Base-by-base conservation (phyloP, 441 rosid genomes). In the Eruca vesicaria region DNA sequence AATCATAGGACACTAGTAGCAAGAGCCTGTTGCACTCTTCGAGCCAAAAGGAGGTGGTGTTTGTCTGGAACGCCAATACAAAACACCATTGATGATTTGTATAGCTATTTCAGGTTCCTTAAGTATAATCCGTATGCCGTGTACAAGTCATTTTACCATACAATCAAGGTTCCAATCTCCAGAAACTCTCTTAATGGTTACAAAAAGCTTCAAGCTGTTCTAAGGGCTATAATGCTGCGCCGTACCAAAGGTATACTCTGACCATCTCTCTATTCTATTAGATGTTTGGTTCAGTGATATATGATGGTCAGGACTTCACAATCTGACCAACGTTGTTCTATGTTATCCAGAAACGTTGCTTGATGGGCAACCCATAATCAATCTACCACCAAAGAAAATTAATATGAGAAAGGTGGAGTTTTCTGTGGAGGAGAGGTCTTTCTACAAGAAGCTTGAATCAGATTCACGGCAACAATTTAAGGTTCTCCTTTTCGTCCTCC, bases 391-490 rank as follows among this genome's bases (percentile, higher is more conserved):
- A 28, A 57, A 57, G 35, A 28, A 26, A 26, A 29, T 57, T 57
- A 26, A 57, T 57, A 1, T 57, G 35, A 57, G 6, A n/a, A 57
- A 8, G 32, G 35, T 57, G 10, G 62, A 57, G 11, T 57, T 57
- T 26, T 57, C 62, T 3, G 62, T 26, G 18, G 62, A 26, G 11
- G 62, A 57, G 32, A 9, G 62, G 62, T 26, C 62, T 57, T 26
- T 57, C 35, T 57, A 57, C 62, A 57, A n/a, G 35, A 57, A 57
- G 62, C 62, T 57, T 57, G 62, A 57, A 57, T 16, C 32, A 57
- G 35, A 26, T 7, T 28, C 62, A 57, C 62, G n/a, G 26, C 7
- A 9, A 14, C 35, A 57, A 9, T 57, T 57, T 33, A 28, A 26
- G 62, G 62, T 57, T 28, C 19, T 56, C 61, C 61, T 48, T 50